Conservation (phyloP, 208 protist genomes). For the Trichomonas gallinae region DNA sequence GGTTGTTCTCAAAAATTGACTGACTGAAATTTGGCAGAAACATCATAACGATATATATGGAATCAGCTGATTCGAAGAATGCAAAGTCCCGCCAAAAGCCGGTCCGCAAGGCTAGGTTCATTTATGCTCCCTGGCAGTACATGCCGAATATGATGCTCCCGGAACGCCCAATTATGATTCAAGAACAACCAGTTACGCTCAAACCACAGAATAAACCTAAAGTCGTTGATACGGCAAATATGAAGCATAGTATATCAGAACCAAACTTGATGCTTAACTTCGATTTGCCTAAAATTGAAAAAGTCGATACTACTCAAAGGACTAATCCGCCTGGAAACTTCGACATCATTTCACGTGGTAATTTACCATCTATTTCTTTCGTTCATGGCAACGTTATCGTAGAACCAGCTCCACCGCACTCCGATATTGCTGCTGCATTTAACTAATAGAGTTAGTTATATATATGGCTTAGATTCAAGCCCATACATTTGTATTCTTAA, state of each 20-base stretch:
- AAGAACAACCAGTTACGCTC: not conserved
- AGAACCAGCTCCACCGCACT: not conserved
- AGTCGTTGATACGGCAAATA: not conserved
- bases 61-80: not conserved
- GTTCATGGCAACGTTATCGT: not conserved
- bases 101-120: not conserved
- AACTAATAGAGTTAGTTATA: not conserved
- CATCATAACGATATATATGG: not conserved
- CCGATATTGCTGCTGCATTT: not conserved
- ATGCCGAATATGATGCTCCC: not conserved
- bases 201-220: not conserved
- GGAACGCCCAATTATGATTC: not conserved
- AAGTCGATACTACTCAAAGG: not conserved
- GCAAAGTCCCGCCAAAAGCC: not conserved
- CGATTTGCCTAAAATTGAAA: not conserved
- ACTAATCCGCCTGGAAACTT: not conserved
- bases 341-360: not conserved
- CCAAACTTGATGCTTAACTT: not conserved
- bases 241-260: not conserved
- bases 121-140: not conserved
- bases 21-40: not conserved
- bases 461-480: not conserved
- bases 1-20: not conserved
- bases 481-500: not conserved
- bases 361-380: not conserved